Evolutionary conservation across 2,329 filamentous ascomycete genomes (phyloP), one percentile per base, ranked within the genome.

Genomic region (Clarireedia paspali): DNA sequence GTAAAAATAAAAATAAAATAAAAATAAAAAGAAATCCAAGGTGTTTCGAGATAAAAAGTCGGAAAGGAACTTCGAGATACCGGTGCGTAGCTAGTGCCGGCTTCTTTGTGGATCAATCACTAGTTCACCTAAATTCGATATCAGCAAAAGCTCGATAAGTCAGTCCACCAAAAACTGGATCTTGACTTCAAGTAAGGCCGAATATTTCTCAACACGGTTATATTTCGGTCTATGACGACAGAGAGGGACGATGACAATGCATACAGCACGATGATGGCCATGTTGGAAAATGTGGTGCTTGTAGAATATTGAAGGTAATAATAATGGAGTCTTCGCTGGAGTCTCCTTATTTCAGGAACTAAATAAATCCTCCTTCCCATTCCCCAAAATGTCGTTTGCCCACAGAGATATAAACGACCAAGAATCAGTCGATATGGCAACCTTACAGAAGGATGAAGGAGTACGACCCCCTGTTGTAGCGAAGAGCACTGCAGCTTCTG

Each of bases 191-290:
- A 55, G 48, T 59, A 51, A 52, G 51, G 51, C 53, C 60, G 56
- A 62, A 48, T 23, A 52, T 47, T 55, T 54, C 23, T 51, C 49
- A 47, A 55, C 30, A 50, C 61, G 61, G 58, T 59, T 54, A 46
- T 59, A 57, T 59, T 48, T 63, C 61, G 61, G 60, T 52, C 55
- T 47, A 63, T 63, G 61, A 63, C 61, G 61, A 60, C 53, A 58
- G 47, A 57, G 17, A 40, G 40, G 36, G 26, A 42, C 45, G 44
- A 51, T 47, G 46, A 49, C 44, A 58, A 55, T 23, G 30, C 34
- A 53, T 56, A 38, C 38, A 54, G 48, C 27, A 40, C 20, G 6
- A 55, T 44, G 24, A 55, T 50, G 17, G 14, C 45, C 27, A 24
- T 44, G 23, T 26, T 17, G 12, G 20, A 55, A 55, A 44, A 50